Evolutionary conservation across 2,329 filamentous ascomycete species (phyloP).

Genomic region (Alternaria brassicae): DNA sequence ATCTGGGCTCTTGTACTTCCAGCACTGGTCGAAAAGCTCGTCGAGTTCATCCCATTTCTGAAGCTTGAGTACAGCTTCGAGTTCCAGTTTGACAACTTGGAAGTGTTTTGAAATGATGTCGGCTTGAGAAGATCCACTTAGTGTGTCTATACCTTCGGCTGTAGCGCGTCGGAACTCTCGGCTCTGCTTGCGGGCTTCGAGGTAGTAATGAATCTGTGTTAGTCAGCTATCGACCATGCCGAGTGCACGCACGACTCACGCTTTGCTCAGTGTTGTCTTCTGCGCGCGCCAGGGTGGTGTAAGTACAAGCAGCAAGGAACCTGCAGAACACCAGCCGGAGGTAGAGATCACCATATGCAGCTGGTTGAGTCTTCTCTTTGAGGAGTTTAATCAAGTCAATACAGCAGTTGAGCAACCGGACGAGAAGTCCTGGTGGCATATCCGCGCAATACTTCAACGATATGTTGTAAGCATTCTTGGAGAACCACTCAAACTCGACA

Average conservation of each 20-base stretch:
- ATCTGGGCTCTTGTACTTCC: conserved; percentile 46
- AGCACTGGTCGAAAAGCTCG: conserved; percentile 62
- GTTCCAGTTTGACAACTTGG: conserved; percentile 75
- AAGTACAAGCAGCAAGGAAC: conserved; percentile 65
- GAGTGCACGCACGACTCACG: conserved; percentile 42
- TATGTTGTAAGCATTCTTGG: conserved; percentile 80
- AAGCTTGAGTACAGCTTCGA: conserved; percentile 75
- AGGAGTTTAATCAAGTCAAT: conserved; percentile 54
- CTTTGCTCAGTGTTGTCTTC: conserved; percentile 51
- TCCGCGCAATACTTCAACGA: conserved; percentile 68
- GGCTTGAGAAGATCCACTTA: conserved; percentile 54
- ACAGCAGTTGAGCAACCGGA: conserved; percentile 62
- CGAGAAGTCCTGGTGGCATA: conserved; percentile 62
- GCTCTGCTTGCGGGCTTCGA: conserved; percentile 66
- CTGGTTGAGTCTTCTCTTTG: conserved; percentile 30
- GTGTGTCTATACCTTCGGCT: conserved; percentile 45
- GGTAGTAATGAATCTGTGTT: conserved; percentile 66
- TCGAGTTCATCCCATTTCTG: conserved; percentile 72
- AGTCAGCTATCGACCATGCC: conserved; percentile 37
- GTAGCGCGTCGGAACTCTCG: conserved; percentile 62
- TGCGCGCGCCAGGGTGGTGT: conserved; percentile 57
- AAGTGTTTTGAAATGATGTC: conserved; percentile 70
- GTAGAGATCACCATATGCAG: conserved; percentile 56
- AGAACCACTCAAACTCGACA: conserved; percentile 82
- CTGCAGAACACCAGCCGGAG: conserved; percentile 73